phyloP scores from a whole-genome alignment of 257 asterid species.

The Penstemon barbatus region DNA sequence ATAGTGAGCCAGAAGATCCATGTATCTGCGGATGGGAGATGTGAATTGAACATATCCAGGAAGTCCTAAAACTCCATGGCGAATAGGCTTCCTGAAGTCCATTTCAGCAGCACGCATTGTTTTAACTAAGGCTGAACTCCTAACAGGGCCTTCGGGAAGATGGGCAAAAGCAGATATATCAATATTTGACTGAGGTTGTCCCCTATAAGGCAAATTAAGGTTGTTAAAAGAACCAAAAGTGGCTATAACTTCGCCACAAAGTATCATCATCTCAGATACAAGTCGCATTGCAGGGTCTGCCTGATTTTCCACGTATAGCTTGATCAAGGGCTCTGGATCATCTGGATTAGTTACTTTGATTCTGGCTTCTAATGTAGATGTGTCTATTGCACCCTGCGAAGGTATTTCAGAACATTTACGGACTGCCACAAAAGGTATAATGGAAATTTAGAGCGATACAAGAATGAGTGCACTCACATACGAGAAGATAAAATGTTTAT shows the following conservation, averaged over 20 bases:
- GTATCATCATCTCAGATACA: slow-evolving; percentile 97
- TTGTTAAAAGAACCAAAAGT: slow-evolving; percentile 72
- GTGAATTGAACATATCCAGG: slow-evolving; percentile 99
- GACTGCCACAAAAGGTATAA: background rate
- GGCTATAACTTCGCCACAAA: slow-evolving; percentile 96
- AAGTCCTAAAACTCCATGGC: slow-evolving; percentile 90
- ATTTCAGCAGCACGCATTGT: slow-evolving; percentile 93
- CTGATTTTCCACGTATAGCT: slow-evolving; percentile 89
- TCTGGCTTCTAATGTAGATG: slow-evolving; percentile 72
- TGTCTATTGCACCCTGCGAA: slow-evolving; percentile 86
- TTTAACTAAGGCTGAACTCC: slow-evolving; percentile 81
- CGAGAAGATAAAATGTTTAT: slow-evolving; percentile 10
- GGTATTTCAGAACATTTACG: slow-evolving; percentile 28
- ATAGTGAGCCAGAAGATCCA: slow-evolving; percentile 94
- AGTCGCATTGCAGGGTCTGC: slow-evolving; percentile 93
- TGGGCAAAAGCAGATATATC: slow-evolving; percentile 79
- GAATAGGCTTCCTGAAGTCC: slow-evolving; percentile 90
- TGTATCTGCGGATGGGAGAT: slow-evolving; percentile 93
- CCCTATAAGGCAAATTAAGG: slow-evolving; percentile 84
- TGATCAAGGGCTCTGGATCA: slow-evolving; percentile 87
- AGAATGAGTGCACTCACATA: slow-evolving; percentile 3
- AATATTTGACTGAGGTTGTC: slow-evolving; percentile 91
- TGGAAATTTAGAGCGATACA: slow-evolving; percentile 1
- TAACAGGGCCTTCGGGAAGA: slow-evolving; percentile 96
- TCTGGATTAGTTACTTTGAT: slow-evolving; percentile 83